Percentiles rank a stretch among this genome's conserved stretches.
Evolutionary conservation across 352 stramenopile species (phyloP).

Genomic region (Globisporangium echinulatum): DNA sequence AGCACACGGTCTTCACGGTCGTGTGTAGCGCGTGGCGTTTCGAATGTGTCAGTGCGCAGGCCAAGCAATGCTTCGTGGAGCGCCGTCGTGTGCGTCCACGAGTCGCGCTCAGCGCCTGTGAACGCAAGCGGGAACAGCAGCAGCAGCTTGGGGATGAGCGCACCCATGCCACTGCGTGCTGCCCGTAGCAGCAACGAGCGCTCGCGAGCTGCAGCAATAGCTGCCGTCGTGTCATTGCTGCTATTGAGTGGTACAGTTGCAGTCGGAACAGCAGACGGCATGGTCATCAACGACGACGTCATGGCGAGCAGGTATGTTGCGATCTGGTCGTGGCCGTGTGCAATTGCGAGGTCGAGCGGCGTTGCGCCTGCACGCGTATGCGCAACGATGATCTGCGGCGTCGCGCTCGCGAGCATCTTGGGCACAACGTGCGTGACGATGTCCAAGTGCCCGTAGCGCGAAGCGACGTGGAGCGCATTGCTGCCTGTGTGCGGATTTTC

Average conservation of each 20-base stretch:
- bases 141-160: constrained; percentile 40
- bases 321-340: constrained; percentile 37
- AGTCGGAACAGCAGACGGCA: constrained; percentile 11
- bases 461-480: constrained; percentile 43
- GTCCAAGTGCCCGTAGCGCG: constrained; percentile 37
- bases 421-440: constrained; percentile 48
- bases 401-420: constrained; percentile 18
- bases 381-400: constrained; percentile 22
- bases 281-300: constrained; percentile 22
- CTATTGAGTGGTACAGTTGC: not conserved
- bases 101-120: constrained; percentile 31
- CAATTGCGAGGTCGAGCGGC: constrained; percentile 42
- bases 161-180: constrained; percentile 29
- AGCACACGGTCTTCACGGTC: constrained; percentile 18
- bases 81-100: constrained; percentile 33
- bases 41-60: constrained; percentile 11
- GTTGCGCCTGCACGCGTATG: constrained; percentile 18
- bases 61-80: constrained; percentile 43
- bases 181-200: constrained; percentile 47
- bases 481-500: constrained; percentile 24
- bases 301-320: constrained; percentile 55
- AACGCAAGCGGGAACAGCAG: constrained; percentile 39
- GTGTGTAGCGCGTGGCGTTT: constrained; percentile 5
- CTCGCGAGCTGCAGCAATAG: constrained; percentile 7
- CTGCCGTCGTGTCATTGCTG: no score